These are phyloP conservation scores for Magnolia changhungtana DNA, from an alignment of 164 flowering plant species.

Conservation along the genomic window DNA sequence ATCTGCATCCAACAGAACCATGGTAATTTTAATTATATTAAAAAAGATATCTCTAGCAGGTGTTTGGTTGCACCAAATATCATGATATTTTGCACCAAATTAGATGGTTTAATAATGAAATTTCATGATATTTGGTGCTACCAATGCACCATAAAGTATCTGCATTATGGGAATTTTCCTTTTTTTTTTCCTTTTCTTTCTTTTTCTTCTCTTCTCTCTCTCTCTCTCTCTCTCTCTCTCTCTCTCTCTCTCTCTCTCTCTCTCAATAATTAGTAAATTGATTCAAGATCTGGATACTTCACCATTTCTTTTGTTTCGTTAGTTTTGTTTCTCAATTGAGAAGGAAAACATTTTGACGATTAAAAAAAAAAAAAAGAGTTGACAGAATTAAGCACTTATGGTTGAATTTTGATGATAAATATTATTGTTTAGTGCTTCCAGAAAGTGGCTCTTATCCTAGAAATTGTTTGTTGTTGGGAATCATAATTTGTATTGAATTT, in stretches of 20 bases:
- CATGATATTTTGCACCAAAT: background rate
- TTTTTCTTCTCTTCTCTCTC: no score
- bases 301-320: background rate
- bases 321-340: background rate
- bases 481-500: background rate
- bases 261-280: background rate
- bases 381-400: background rate
- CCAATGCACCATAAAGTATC: background rate
- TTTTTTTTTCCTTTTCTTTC: no score
- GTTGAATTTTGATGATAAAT: background rate
- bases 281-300: background rate
- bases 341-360: background rate
- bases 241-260: no score
- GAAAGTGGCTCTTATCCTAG: background rate
- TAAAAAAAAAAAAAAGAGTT: background rate
- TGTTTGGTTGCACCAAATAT: background rate
- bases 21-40: conserved; percentile 29
- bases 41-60: background rate
- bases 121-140: no score
- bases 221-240: no score
- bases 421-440: background rate
- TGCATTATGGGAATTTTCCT: background rate
- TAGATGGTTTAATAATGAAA: no score
- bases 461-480: background rate
- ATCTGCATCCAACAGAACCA: conserved; percentile 92